Percentiles rank a stretch among this genome's conserved stretches.
Evolutionary conservation across 1,284 basidiomycete genomes (phyloP).

Genomic region (Ceratobasidium sp.): DNA sequence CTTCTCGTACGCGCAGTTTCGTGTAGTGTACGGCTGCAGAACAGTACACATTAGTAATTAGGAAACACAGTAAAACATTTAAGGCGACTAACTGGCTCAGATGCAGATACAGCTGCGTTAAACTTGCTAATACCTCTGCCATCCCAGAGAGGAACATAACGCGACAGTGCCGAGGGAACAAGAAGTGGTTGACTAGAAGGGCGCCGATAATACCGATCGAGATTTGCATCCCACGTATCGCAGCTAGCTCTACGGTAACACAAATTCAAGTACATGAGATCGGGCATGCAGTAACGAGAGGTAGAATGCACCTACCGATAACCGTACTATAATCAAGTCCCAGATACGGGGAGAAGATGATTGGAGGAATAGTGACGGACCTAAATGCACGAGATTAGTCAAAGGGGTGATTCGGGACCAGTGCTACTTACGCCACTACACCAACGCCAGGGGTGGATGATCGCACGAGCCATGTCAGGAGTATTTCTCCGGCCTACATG

Average conservation of each 20-base stretch:
- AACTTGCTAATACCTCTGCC: constrained; percentile 56
- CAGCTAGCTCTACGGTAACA: constrained; percentile 56
- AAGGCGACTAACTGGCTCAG: constrained; percentile 20
- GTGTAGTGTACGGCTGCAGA: constrained; percentile 11
- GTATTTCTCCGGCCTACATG: constrained; percentile 55
- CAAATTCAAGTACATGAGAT: neutral
- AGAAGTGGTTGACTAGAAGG: constrained; percentile 59
- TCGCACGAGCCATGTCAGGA: constrained; percentile 60
- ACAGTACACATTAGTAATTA: neutral
- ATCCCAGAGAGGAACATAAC: constrained; percentile 61
- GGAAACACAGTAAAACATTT: too few species aligned
- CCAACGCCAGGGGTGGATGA: constrained; percentile 59
- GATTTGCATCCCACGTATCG: constrained; percentile 59
- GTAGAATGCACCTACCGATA: constrained; percentile 3
- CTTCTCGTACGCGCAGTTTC: constrained; percentile 30
- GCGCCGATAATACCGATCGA: constrained; percentile 61
- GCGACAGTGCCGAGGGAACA: constrained; percentile 63
- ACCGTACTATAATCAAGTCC: constrained; percentile 17
- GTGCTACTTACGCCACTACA: constrained; percentile 58
- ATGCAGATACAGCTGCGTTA: constrained; percentile 59
- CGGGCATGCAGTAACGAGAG: too few species aligned
- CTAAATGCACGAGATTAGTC: constrained; percentile 49
- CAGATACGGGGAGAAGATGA: constrained; percentile 54
- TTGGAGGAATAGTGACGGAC: constrained; percentile 61
- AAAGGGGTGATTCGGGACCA: neutral